phyloP scores from a whole-genome alignment of 306 rosid genomes.

The Cicer yamashitae region DNA sequence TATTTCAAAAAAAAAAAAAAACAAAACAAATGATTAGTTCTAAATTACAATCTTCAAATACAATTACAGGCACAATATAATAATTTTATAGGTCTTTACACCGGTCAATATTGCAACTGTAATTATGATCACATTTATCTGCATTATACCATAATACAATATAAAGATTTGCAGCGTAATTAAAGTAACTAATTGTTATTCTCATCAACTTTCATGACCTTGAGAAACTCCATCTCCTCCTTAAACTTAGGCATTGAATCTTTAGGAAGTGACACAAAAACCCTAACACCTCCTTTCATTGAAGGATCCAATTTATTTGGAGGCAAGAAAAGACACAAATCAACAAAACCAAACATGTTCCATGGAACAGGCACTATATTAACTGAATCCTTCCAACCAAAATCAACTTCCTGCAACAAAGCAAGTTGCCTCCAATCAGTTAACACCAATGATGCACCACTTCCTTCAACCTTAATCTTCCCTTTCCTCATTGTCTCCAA shows the following conservation, averaged over 20 bases:
- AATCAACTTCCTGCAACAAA: slow-evolving; percentile 56
- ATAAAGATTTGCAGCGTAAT: no score
- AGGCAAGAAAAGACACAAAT: slow-evolving; percentile 61
- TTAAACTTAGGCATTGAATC: slow-evolving; percentile 55
- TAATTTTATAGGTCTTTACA: no score
- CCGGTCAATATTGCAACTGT: no score
- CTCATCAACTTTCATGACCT: slow-evolving; percentile 40
- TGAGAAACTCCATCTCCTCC: slow-evolving; percentile 59
- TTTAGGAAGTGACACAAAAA: slow-evolving; percentile 54
- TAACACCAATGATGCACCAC: slow-evolving; percentile 50
- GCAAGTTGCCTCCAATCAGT: slow-evolving; percentile 68
- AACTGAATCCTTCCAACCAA: slow-evolving; percentile 57
- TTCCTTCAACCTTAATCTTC: slow-evolving; percentile 42
- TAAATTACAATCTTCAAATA: no score
- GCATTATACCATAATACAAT: no score
- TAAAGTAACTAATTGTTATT: background rate
- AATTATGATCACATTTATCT: no score
- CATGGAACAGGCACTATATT: slow-evolving; percentile 55
- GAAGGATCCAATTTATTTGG: slow-evolving; percentile 55
- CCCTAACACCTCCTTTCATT: slow-evolving; percentile 62
- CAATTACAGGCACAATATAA: no score
- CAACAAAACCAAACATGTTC: slow-evolving; percentile 56
- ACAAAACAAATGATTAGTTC: no score
- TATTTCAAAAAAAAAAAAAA: no score
- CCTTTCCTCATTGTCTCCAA: slow-evolving; percentile 40